Base-by-base conservation (phyloP, 2,329 filamentous ascomycete genomes). In the Elsinoe batatas region DNA sequence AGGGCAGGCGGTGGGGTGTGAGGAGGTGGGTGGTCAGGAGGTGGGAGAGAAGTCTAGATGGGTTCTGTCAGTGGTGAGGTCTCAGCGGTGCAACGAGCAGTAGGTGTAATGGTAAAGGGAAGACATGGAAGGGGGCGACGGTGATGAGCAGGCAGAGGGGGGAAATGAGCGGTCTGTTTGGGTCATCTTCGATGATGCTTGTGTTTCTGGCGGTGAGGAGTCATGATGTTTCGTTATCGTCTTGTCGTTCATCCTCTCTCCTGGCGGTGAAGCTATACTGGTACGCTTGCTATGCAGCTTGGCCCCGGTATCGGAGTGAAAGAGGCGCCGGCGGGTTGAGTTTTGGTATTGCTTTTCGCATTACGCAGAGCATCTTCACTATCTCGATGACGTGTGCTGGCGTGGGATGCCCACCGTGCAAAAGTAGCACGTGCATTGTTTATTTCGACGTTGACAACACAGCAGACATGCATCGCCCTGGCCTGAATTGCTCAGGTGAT, bases 1-100 rank as follows among this genome's bases (percentile, higher is more conserved):
- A 65, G 56, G 75, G 74, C 32, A 78, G 61, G 58, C 71, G 68
- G 59, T 68, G 65, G 59, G 74, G 70, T 64, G 71, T 69, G 57
- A 75, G 65, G 53, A 77, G 59, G 47, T 61, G 67, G 44, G 64
- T 67, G 60, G 70, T 69, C 59, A 77, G 64, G 57, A 69, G 65
- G 64, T 73, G 67, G 47, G 74, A 75, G 60, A 77, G 68, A 50
- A 76, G 68, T 60, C 75, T 78, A 66, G 40, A 38, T 30, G 26
- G 26, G 26, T 5, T 20, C 6, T 38, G 11, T 47, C 17, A 42
- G 32, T 32, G 12, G 38, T 15, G 15, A 6, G 26, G 26, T 15
- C 18, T 15, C 12, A 26, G 8, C n/a, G 8, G 11, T 47, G 37
- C 6, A 4, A 8, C 6, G 17, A 42, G 10, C n/a, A 42, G 1